Evolutionary conservation across 2,329 filamentous ascomycete genomes (phyloP), one percentile per base, ranked within the genome.

Genomic region (Venturia carpophila): DNA sequence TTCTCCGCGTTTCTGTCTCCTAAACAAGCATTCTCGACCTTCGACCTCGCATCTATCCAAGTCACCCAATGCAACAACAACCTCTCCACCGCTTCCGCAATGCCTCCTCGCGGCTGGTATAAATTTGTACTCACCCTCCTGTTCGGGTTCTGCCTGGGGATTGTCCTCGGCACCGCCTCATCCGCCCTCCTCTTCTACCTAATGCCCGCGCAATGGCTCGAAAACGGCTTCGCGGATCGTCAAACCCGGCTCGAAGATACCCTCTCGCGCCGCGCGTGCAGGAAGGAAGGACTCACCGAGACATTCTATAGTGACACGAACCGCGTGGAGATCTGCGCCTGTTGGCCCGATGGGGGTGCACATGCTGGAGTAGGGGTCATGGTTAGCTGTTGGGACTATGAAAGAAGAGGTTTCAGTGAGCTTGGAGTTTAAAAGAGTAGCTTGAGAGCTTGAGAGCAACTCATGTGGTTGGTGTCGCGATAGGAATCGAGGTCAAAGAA

Each of bases 101-200:
- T 65, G 64, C 56, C 56, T 24, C 52, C 47, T 19, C 64, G 45
- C 30, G 41, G 45, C 27, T 65, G 64, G 64, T 27, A 65, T 17
- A 66, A 66, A 30, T 45, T 66, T 27, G 17, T 66, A n/a, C 37
- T 63, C 24, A 52, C 60, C 19, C 60, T 66, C 5, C 58, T 63
- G 27, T 34, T 63, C 27, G 64, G 64, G 24, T 66, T 66, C 42
- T 58, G 41, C 41, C 43, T 66, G 1, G 64, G 64, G 21, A 42
- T 66, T 13, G n/a, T 66, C 21, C 58, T 66, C 27, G 64, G 64
- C 30, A 47, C 63, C 41, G 45, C 63, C 24, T 66, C 64, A 37
- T 62, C 64, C 19, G 63, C 58, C 30, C 43, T 66, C 21, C 39
- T 66, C 27, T 62, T 66, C 43, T 43, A 55, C 21, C 47, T 66